Evolutionary conservation across 495 filamentous ascomycete genomes (phyloP).

Genomic region (Penicillium robsamsonii): DNA sequence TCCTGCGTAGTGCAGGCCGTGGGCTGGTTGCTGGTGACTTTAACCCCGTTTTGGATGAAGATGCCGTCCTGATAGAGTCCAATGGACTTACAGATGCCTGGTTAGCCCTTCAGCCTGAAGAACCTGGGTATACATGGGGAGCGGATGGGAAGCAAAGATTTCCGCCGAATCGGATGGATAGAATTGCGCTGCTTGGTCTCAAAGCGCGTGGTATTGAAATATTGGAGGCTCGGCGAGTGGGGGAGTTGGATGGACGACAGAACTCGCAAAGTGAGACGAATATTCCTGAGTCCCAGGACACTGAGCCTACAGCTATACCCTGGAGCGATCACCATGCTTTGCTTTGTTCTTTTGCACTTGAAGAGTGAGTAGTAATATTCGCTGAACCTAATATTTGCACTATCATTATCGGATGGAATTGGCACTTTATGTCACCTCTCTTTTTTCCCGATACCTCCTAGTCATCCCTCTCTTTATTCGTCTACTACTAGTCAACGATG

Average conservation of each 20-base stretch:
- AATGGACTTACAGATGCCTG: slow-evolving; percentile 25
- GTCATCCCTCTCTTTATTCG: neutral
- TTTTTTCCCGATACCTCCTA: neutral
- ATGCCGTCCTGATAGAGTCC: slow-evolving; percentile 12
- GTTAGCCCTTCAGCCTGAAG: slow-evolving; percentile 14
- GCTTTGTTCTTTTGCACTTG: slow-evolving; percentile 4
- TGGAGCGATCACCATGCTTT: slow-evolving; percentile 18
- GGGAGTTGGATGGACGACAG: neutral
- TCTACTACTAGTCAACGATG: neutral
- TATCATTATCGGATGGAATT: neutral
- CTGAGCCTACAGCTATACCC: neutral
- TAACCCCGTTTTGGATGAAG: slow-evolving; percentile 28
- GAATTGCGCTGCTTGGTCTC: slow-evolving; percentile 22
- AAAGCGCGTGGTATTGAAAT: slow-evolving; percentile 15
- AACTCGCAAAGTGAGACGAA: neutral
- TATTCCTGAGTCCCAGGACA: neutral
- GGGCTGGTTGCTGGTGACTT: slow-evolving; percentile 31
- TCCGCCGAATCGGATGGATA: slow-evolving; percentile 26
- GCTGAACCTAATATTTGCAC: neutral
- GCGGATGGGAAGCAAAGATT: slow-evolving; percentile 19
- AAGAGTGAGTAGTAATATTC: neutral
- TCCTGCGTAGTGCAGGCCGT: slow-evolving; percentile 17
- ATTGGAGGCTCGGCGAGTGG: slow-evolving; percentile 7
- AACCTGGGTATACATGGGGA: slow-evolving; percentile 24
- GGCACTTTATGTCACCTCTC: neutral